These are phyloP conservation scores for Fusarium haematococcum DNA, from an alignment of 2,329 filamentous ascomycete genomes.

Conservation along the genomic window DNA sequence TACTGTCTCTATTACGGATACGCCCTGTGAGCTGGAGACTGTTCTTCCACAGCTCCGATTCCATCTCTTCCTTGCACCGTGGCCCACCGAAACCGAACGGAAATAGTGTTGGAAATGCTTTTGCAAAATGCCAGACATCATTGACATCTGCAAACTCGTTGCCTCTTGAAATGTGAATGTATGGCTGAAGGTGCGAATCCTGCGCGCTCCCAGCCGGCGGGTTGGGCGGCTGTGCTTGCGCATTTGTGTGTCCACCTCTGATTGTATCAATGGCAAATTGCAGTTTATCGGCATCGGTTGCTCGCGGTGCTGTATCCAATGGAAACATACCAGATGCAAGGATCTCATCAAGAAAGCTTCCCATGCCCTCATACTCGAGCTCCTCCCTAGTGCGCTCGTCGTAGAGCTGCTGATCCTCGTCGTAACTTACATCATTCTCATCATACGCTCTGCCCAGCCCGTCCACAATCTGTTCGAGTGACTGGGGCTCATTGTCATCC, in stretches of 20 bases:
- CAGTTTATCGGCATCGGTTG: constrained; percentile 1
- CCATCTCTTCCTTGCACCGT: background rate
- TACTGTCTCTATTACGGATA: background rate
- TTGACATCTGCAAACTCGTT: background rate
- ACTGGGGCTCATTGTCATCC: background rate
- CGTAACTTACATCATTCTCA: constrained; percentile 1
- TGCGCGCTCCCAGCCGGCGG: background rate
- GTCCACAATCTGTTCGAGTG: constrained; percentile 4
- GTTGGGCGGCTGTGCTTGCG: background rate
- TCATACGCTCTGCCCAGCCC: background rate
- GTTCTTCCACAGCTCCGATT: background rate
- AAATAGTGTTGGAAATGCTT: constrained; percentile 12
- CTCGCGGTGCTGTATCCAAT: constrained; percentile 1
- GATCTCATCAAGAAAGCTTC: constrained; percentile 5
- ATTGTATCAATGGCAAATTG: constrained; percentile 12
- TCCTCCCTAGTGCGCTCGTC: constrained; percentile 1
- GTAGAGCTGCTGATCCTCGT: background rate
- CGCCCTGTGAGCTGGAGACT: background rate
- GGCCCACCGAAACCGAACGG: background rate
- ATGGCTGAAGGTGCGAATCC: background rate
- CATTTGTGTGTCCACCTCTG: background rate
- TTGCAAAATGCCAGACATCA: constrained; percentile 12
- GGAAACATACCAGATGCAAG: constrained; percentile 13
- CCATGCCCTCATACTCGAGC: constrained; percentile 2
- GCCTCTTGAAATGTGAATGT: constrained; percentile 8